Percentiles rank a stretch among this genome's conserved stretches.
phyloP scores from a whole-genome alignment of 2,329 filamentous ascomycete species.

The Fusarium sp. region DNA sequence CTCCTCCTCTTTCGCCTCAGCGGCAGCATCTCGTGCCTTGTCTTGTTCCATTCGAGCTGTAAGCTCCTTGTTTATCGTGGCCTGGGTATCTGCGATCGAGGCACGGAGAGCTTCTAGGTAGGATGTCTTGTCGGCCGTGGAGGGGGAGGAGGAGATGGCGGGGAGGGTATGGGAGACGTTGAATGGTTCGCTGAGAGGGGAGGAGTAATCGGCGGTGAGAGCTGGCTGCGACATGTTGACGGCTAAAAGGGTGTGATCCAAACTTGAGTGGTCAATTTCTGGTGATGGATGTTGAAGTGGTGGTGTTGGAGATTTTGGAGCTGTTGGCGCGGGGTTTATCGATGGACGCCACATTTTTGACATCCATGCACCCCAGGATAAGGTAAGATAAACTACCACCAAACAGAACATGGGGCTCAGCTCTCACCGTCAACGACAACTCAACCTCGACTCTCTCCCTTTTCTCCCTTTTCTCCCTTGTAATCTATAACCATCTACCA shows the following conservation, averaged over 20 bases:
- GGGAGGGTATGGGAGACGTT: conserved; percentile 50
- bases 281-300: not conserved
- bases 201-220: conserved; percentile 60
- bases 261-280: not conserved
- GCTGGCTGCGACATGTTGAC: conserved; percentile 27
- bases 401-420: conserved; percentile 7
- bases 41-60: conserved; percentile 79
- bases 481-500: not conserved
- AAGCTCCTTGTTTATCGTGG: conserved; percentile 72
- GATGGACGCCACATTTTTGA: conserved; percentile 25
- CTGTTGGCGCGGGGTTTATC: conserved; percentile 36
- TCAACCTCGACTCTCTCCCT: conserved; percentile 8
- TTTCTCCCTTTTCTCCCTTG: not conserved
- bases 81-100: conserved; percentile 67
- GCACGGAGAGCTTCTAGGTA: conserved; percentile 67
- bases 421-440: not conserved
- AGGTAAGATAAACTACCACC: not conserved
- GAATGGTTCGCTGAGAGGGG: conserved; percentile 59
- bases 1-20: conserved; percentile 70
- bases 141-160: conserved; percentile 46
- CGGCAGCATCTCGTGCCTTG: conserved; percentile 59
- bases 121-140: conserved; percentile 60
- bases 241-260: conserved; percentile 2
- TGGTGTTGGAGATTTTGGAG: conserved; percentile 8
- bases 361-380: conserved; percentile 7